Evolutionary conservation across 2,329 filamentous ascomycete genomes (phyloP).

Genomic region (Onygenales sp.): DNA sequence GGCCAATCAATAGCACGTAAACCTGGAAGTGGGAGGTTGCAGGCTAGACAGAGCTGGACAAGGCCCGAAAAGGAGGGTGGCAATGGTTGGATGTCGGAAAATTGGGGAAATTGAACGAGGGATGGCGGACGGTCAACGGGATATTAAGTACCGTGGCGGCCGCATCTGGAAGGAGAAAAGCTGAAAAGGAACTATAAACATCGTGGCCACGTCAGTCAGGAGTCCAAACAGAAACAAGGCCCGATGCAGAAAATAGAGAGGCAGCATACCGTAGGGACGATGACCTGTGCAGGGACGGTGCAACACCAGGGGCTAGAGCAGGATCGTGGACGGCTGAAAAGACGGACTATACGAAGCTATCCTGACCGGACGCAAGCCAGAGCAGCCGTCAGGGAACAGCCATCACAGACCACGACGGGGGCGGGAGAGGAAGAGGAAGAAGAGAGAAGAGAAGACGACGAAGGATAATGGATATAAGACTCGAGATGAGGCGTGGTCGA

Average conservation of each 20-base stretch:
- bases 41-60: background rate
- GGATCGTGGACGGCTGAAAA: background rate
- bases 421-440: background rate
- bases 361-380: background rate
- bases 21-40: background rate
- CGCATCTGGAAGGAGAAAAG: background rate
- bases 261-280: background rate
- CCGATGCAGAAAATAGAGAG: background rate
- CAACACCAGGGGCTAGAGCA: background rate
- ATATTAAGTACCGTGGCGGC: conserved; percentile 2
- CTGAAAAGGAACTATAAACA: background rate
- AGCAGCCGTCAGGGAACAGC: background rate
- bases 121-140: conserved; percentile 2
- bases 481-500: background rate
- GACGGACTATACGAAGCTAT: background rate
- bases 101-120: background rate
- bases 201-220: background rate
- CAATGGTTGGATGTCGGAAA: background rate
- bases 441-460: background rate
- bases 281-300: background rate
- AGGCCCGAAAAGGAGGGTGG: background rate
- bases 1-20: background rate
- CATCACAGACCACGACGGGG: background rate
- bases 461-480: conserved; percentile 9
- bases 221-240: background rate